Evolutionary conservation across 2,329 filamentous ascomycete genomes (phyloP).

Genomic region (Ophiosphaerella herpotricha): DNA sequence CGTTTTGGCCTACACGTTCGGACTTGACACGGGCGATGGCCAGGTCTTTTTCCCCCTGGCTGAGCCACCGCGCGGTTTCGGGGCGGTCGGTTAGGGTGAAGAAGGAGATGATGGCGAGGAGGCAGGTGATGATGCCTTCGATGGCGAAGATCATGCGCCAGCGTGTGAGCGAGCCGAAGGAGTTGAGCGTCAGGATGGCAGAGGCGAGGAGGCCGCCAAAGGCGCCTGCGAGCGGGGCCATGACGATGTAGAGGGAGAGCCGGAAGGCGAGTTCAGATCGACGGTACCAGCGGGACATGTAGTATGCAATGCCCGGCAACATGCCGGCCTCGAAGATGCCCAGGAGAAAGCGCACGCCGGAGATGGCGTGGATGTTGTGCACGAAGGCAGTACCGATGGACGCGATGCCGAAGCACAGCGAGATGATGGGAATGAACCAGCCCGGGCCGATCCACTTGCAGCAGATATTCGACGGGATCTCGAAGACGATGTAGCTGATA

Average conservation of each 20-base stretch:
- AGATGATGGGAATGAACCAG: conserved; percentile 69
- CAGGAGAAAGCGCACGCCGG: conserved; percentile 69
- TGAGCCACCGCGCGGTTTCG: conserved; percentile 69
- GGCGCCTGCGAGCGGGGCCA: conserved; percentile 70
- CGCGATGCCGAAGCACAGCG: conserved; percentile 65
- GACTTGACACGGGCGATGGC: conserved; percentile 70
- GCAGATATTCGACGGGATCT: conserved; percentile 67
- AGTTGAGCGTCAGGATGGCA: conserved; percentile 65
- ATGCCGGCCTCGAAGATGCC: conserved; percentile 73
- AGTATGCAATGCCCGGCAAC: conserved; percentile 75
- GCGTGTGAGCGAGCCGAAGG: conserved; percentile 59
- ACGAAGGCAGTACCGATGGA: conserved; percentile 71
- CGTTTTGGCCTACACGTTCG: conserved; percentile 66
- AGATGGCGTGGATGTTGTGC: conserved; percentile 56
- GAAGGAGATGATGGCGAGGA: conserved; percentile 64
- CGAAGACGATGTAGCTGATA: conserved; percentile 66
- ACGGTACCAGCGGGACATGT: conserved; percentile 73
- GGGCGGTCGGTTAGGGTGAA: conserved; percentile 71
- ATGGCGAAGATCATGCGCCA: conserved; percentile 76
- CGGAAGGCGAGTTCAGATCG: conserved; percentile 70
- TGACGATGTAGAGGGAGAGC: conserved; percentile 70
- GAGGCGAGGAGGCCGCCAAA: conserved; percentile 69
- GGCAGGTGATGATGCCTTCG: conserved; percentile 68
- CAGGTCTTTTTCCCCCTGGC: conserved; percentile 67
- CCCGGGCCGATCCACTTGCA: conserved; percentile 75